These are phyloP conservation scores for Trypanosoma platydactyli DNA, from an alignment of 208 protist genomes.

Conservation along the genomic window DNA sequence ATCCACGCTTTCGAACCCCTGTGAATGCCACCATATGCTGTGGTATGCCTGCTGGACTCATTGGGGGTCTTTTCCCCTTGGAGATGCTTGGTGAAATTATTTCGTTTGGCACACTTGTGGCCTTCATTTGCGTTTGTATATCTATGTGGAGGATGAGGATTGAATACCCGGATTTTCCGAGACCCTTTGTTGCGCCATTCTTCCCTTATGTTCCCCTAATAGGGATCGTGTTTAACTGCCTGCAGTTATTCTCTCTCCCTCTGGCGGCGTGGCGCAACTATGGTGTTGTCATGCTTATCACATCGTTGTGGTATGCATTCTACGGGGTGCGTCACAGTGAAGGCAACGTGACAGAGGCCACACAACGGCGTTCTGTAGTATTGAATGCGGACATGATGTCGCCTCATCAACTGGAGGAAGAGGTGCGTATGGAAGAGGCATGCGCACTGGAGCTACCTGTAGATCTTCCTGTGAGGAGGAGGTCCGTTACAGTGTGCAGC, in stretches of 20 bases:
- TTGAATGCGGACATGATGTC: neutral
- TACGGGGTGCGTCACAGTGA: constrained; percentile 28
- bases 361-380: neutral
- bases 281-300: constrained; percentile 17
- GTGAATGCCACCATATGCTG: constrained; percentile 24
- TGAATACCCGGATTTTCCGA: constrained; percentile 29
- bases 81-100: constrained; percentile 42
- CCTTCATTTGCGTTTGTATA: constrained; percentile 40
- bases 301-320: constrained; percentile 28
- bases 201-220: constrained; percentile 30
- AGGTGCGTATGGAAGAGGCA: constrained; percentile 14
- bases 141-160: constrained; percentile 32
- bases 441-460: constrained; percentile 7
- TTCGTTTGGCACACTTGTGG: constrained; percentile 43
- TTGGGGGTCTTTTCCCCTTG: constrained; percentile 39
- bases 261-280: constrained; percentile 33
- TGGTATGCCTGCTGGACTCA: constrained; percentile 24
- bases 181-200: constrained; percentile 33
- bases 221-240: constrained; percentile 23
- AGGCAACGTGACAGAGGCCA: neutral
- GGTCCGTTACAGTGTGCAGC: neutral
- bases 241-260: constrained; percentile 34
- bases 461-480: neutral
- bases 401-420: neutral
- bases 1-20: constrained; percentile 16